A percentile compares a stretch with the other conserved stretches of the same genome.
Evolutionary conservation across 1,139 yeast species (phyloP).

Genomic region (Candida labiduridarum): DNA sequence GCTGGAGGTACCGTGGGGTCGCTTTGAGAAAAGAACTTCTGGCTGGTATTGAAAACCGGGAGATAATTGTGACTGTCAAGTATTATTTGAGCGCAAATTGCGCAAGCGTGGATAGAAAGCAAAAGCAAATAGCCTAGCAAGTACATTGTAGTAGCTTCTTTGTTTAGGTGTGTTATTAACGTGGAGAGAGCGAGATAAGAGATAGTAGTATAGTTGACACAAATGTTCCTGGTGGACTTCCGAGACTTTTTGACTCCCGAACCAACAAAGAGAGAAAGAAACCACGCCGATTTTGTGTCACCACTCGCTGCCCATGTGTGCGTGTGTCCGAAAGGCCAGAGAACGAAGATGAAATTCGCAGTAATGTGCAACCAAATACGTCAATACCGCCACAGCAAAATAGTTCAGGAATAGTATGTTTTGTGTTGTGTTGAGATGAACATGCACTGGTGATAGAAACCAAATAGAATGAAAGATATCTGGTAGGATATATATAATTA

Average conservation of each 20-base stretch:
- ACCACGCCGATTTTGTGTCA: neutral
- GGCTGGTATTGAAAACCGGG: constrained; percentile 12
- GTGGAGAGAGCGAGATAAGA: neutral
- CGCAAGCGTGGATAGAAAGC: neutral
- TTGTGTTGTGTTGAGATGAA: neutral
- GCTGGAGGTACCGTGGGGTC: constrained; percentile 15
- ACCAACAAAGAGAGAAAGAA: neutral
- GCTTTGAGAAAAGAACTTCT: constrained; percentile 24
- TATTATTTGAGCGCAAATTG: neutral
- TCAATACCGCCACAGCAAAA: neutral
- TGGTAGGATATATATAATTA: too few relatives aligned
- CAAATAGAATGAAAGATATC: too few relatives aligned
- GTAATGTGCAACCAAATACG: neutral
- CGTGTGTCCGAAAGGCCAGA: neutral
- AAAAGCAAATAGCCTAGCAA: neutral
- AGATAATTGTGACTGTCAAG: constrained; percentile 1
- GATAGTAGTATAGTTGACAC: neutral
- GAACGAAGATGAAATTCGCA: neutral
- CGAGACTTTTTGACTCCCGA: neutral
- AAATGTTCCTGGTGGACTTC: neutral
- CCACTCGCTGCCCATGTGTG: neutral
- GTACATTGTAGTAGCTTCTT: neutral
- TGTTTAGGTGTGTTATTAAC: neutral
- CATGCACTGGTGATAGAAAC: neutral
- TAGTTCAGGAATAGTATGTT: too few relatives aligned